phyloP scores from a whole-genome alignment of 139 green algal species.

The Pseudopediastrum boryanum region DNA sequence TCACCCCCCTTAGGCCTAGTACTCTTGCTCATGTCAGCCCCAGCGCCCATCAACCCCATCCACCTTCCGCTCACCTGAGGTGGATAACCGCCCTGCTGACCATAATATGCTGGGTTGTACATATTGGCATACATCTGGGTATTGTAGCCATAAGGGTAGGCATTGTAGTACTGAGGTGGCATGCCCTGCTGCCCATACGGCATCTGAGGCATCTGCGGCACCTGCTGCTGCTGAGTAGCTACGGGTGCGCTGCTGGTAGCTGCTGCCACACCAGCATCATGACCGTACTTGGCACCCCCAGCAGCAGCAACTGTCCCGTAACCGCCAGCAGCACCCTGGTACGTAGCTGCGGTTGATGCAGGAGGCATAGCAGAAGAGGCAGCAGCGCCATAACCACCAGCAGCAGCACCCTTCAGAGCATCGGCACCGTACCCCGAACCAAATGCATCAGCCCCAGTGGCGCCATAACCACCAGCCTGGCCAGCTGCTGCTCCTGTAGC shows the following conservation, averaged over 20 bases:
- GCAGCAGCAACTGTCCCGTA: slow-evolving; percentile 16
- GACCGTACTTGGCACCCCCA: slow-evolving; percentile 9
- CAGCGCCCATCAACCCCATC: not conserved
- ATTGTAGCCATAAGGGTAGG: slow-evolving; percentile 16
- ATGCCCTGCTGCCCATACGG: slow-evolving; percentile 16
- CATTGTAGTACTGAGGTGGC: slow-evolving; percentile 3
- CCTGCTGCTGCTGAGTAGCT: slow-evolving; percentile 2
- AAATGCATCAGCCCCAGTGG: slow-evolving; percentile 17
- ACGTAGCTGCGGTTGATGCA: slow-evolving; percentile 1
- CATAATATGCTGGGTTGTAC: not conserved
- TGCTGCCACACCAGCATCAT: not conserved
- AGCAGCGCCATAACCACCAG: slow-evolving; percentile 10
- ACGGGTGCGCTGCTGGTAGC: slow-evolving; percentile 18
- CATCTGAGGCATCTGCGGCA: slow-evolving; percentile 13
- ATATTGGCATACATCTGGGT: slow-evolving; percentile 21
- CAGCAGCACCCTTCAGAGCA: not conserved
- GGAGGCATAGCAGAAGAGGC: not conserved
- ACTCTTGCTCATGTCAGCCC: not conserved
- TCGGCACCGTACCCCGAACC: not conserved
- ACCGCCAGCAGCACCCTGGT: slow-evolving; percentile 4
- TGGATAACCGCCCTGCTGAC: not conserved
- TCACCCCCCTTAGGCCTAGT: not conserved
- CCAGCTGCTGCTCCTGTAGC: not conserved
- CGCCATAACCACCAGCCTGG: not conserved
- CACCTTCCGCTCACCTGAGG: not conserved